Evolutionary conservation across 2,329 filamentous ascomycete genomes (phyloP).

Genomic region (Colletotrichum eremochloae): DNA sequence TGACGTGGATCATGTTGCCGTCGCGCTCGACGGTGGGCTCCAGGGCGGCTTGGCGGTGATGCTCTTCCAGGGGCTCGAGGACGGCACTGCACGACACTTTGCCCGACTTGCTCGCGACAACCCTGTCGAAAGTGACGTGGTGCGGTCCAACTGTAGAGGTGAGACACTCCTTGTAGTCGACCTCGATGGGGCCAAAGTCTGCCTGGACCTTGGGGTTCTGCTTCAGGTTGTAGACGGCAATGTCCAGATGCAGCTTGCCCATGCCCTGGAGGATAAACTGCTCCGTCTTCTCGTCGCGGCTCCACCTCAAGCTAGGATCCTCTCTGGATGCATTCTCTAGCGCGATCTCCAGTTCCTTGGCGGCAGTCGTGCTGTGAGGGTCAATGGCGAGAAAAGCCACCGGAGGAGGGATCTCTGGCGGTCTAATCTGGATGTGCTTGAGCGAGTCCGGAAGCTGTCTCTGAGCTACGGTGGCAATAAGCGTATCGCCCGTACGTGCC

Average conservation of each 20-base stretch:
- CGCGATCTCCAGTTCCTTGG: conserved; percentile 82
- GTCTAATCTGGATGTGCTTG: conserved; percentile 83
- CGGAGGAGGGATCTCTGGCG: conserved; percentile 90
- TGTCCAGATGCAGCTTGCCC: conserved; percentile 95
- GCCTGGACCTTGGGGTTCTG: conserved; percentile 90
- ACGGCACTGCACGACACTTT: conserved; percentile 81
- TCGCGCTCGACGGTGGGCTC: conserved; percentile 68
- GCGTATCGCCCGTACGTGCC: conserved; percentile 92
- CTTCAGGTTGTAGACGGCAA: conserved; percentile 88
- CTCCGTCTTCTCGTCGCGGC: conserved; percentile 87
- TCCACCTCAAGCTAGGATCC: conserved; percentile 91
- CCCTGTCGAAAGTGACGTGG: conserved; percentile 79
- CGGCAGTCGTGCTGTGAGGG: conserved; percentile 80
- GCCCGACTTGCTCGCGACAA: conserved; percentile 83
- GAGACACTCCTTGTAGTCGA: conserved; percentile 92
- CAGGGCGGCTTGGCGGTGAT: conserved; percentile 53
- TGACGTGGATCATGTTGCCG: conserved; percentile 77
- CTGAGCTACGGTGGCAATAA: conserved; percentile 78
- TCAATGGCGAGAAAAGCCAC: conserved; percentile 98
- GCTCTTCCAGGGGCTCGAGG: conserved; percentile 71
- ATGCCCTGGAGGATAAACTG: conserved; percentile 95
- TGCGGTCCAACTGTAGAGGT: conserved; percentile 68
- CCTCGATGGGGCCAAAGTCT: conserved; percentile 90
- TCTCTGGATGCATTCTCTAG: conserved; percentile 86
- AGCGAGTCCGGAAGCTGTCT: conserved; percentile 76